Evolutionary conservation across 2,329 filamentous ascomycete genomes (phyloP), one percentile per base, ranked within the genome.

Genomic region (Scedosporium aurantiacum): DNA sequence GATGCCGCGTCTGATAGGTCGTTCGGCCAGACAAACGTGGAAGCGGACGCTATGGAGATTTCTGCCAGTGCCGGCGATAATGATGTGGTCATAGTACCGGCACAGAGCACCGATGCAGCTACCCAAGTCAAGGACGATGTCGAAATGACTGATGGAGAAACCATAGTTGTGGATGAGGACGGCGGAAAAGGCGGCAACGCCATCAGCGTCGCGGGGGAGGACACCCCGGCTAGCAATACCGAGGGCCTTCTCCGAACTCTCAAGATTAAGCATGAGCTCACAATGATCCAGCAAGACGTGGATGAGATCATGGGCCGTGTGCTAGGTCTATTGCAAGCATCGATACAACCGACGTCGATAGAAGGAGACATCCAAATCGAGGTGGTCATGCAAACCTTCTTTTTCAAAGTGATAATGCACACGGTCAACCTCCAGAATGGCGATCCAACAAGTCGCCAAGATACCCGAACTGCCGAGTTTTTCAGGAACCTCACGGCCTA

Each of bases 241-340:
- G 70, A 79, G 57, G 76, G 76, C 60, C 76, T 82, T 8, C 72
- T 71, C 55, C 75, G 68, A 61, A 79, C 73, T 4, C 74, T 77
- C 27, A 79, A 77, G 25, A 56, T 63, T 4, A 63, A 65, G 43
- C 63, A 65, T 55, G 64, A 65, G 43, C 63, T 64, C 54, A 63
- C 63, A 2, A 65, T 65, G 64, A 63, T 61, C 40, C 94, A 99
- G 70, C 92, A 99, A 74, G 94, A 99, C 73, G 93, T 97, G 4
- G 91, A 91, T 12, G 94, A 99, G 73, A 93, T 97, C 55, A 92
- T 97, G 76, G 91, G 91, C 63, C 94, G 93, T 68, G 89, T 96
- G 27, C 84, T 97, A 63, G 91, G 93, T 69, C 88, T 94, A 58
- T 79, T 97, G n/a, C 89, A 94, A 68, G 91, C 90, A 60, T 92